Evolutionary conservation across 2,329 filamentous ascomycete species (phyloP), one percentile per base, ranked within the genome.

Genomic region (Penicillium sp.): DNA sequence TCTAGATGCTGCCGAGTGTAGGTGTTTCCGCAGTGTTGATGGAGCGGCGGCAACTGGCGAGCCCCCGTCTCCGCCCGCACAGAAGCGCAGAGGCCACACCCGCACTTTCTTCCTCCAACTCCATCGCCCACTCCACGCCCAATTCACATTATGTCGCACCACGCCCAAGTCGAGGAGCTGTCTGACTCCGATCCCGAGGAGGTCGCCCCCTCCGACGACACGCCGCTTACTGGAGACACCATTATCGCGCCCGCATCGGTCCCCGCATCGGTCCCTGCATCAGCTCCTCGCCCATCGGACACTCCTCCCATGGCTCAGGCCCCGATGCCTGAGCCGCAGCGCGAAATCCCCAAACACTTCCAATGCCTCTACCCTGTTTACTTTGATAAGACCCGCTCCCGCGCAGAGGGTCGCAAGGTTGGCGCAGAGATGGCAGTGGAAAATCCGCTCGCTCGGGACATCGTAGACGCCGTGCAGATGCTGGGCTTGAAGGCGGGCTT

Each of bases 301-400:
- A 41, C 45, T 43, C 33, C 53, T 39, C 51, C 50, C 16, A 55
- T 56, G 45, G 36, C 56, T 27, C 54, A 51, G 5, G 44, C 39
- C n/a, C 39, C 39, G 8, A 41, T 49, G 38, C 74, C 72, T 46
- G 75, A 70, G 61, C 75, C 74, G 52, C 73, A 78, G 61, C 77
- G 76, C 52, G 79, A 84, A 55, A 78, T 78, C 53, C 79, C 90
- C 72, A 89, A 87, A 67, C 78, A 84, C 73, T 96, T 86, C 77
- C 88, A 94, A 72, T 92, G 90, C 74, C 80, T 99, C 24, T 99
- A 99, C 76, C 92, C 94, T 0, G 77, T 97, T 53, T 99, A 99
- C 81, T 99, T 99, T 67, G 92, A 96, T 79, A 81, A 81, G 58
- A 78, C 79, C 22, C 65, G 73, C 33, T 66, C 72, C 44, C 85